Percentiles rank a stretch among this genome's conserved stretches.
These are phyloP conservation scores for Brasenia schreberi DNA, from an alignment of 164 flowering plant genomes.

Conservation along the genomic window DNA sequence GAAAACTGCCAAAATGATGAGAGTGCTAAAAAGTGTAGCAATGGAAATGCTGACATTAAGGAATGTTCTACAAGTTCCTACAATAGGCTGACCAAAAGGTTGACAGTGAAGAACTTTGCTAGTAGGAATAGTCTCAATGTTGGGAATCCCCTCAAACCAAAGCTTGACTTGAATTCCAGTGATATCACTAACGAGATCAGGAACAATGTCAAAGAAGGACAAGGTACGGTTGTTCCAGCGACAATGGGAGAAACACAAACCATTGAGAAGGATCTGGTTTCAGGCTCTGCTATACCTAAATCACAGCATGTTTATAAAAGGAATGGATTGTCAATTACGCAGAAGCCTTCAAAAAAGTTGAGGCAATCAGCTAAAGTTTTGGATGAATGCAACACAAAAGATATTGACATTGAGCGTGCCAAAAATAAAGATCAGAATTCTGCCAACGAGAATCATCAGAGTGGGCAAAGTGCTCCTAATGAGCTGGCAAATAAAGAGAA, in stretches of 20 bases:
- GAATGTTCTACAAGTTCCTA: conserved; percentile 8
- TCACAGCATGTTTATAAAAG: not conserved
- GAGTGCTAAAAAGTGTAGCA: conserved; percentile 4
- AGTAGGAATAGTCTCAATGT: conserved; percentile 23
- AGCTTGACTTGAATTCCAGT: conserved; percentile 22
- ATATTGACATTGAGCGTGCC: not conserved
- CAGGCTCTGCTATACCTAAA: not conserved
- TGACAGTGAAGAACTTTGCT: conserved; percentile 31
- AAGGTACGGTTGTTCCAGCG: too few species aligned
- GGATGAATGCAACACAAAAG: not conserved
- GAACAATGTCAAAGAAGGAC: not conserved
- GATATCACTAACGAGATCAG: not conserved
- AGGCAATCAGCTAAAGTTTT: not conserved
- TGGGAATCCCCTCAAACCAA: conserved; percentile 13
- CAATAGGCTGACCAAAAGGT: conserved; percentile 25
- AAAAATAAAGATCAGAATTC: too few species aligned
- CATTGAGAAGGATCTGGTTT: not conserved
- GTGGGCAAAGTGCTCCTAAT: not conserved
- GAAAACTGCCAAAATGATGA: not conserved
- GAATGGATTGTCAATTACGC: not conserved
- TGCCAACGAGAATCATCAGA: not conserved
- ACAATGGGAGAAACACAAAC: not conserved
- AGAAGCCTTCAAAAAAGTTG: not conserved
- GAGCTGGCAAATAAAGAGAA: not conserved
- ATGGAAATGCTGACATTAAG: conserved; percentile 8